Base-by-base conservation (phyloP, 2,329 filamentous ascomycete species). In the Epichloe festucae region DNA sequence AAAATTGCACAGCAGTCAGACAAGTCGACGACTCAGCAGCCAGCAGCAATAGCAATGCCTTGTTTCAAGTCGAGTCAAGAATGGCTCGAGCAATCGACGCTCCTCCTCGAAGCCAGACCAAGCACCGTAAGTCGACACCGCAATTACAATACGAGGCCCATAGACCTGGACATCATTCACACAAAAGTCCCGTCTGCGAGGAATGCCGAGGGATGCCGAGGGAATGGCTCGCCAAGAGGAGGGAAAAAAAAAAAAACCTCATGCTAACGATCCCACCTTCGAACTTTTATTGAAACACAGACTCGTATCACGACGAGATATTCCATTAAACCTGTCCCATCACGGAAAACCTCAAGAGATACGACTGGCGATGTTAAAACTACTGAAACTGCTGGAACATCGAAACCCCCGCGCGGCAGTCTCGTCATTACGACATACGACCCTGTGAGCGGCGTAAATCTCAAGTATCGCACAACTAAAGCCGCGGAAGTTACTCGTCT, bases 231-330 rank as follows among this genome's bases (percentile, higher is more conserved):
- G 31, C 31, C 31, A 31, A 31, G 31, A 11, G 44, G 40, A 31
- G 10, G 8, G 23, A n/a, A 40, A 36, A 4, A 2, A 27, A 23
- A 27, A 27, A 27, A 23, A 23, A 5, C 21, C 4, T 4, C 5
- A n/a, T 12, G 5, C 45, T 41, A 34, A 41, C 15, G 19, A 50
- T 36, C 48, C 51, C 53, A 54, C 58, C 52, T 49, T 41, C 19
- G 11, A 31, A 31, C 17, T 21, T 19, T 35, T 4, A 4, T 21
- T n/a, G n/a, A 46, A 34, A 23, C 21, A 31, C 62, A 96, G 90
- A 90, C 91, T 46, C 81, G 83, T 63, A 88, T 97, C 72, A 94
- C 89, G 59, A 95, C 90, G 57, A 89, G 87, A 75, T 98, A 97
- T 80, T 84, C 81, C 65, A 82, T 91, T 65, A 71, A 74, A 36